phyloP scores from a whole-genome alignment of 2,329 filamentous ascomycete species.

The Colletotrichum lini region DNA sequence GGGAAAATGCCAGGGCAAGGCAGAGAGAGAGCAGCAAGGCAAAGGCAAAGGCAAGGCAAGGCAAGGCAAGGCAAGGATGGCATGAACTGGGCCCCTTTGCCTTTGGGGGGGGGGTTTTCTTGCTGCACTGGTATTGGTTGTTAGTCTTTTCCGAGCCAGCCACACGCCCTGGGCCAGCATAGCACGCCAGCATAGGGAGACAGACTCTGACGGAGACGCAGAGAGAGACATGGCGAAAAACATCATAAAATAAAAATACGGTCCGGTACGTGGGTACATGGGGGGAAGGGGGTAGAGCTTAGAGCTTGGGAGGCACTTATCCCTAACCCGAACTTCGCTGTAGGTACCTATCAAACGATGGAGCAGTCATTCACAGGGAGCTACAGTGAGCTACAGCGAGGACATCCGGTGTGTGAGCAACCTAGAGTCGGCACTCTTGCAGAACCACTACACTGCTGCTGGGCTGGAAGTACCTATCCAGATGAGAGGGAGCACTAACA shows the following conservation, averaged over 20 bases:
- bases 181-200: not conserved
- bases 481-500: no score
- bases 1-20: not conserved
- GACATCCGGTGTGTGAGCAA: not conserved
- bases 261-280: conserved; percentile 16
- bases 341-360: not conserved
- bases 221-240: not conserved
- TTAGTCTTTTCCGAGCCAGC: conserved; percentile 22
- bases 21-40: not conserved
- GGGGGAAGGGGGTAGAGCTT: not conserved
- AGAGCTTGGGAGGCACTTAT: conserved; percentile 7
- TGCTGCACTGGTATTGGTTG: conserved; percentile 21
- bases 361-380: no score
- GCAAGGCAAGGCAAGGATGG: conserved; percentile 19
- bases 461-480: no score
- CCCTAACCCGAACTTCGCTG: not conserved
- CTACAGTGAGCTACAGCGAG: not conserved
- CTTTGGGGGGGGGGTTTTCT: not conserved
- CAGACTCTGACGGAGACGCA: not conserved
- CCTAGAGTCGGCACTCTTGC: no score
- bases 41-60: conserved; percentile 15
- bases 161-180: conserved; percentile 20
- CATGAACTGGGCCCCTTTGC: conserved; percentile 10
- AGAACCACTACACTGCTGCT: no score
- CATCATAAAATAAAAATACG: not conserved